Percentiles rank a stretch among this genome's conserved stretches.
Conservation (phyloP, 2,329 filamentous ascomycete species). For the Apiospora saccharicola region DNA sequence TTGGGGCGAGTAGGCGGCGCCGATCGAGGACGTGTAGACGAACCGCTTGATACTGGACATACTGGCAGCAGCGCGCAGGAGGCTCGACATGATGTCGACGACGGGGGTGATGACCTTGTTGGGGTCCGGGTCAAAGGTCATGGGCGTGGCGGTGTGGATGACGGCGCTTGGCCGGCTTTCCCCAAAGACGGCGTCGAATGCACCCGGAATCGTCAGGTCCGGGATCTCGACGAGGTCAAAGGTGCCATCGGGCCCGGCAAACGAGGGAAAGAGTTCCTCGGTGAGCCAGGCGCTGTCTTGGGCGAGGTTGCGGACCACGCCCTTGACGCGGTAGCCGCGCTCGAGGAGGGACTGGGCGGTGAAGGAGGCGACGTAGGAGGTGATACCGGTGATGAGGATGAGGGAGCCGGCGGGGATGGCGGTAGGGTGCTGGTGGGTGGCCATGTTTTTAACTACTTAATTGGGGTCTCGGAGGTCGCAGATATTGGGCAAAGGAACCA, state of each 20-base stretch:
- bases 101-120: neutral
- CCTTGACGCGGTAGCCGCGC: slow-evolving; percentile 9
- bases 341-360: slow-evolving; percentile 1
- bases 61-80: neutral
- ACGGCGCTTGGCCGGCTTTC: slow-evolving; percentile 41
- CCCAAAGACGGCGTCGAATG: slow-evolving; percentile 46
- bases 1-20: neutral
- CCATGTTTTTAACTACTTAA: no score
- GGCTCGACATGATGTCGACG: neutral
- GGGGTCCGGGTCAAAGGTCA: neutral
- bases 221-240: slow-evolving; percentile 50
- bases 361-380: neutral
- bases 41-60: no score
- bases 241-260: slow-evolving; percentile 36
- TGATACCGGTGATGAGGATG: slow-evolving; percentile 6
- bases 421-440: no score
- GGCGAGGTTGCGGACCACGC: slow-evolving; percentile 27
- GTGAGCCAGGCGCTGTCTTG: slow-evolving; percentile 45
- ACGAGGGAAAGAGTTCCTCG: slow-evolving; percentile 40
- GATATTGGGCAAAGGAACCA: no score
- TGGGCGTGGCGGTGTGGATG: neutral
- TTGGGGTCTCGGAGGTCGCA: no score
- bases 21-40: slow-evolving; percentile 4
- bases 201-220: slow-evolving; percentile 45
- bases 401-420: neutral